Evolutionary conservation across 2,329 filamentous ascomycete species (phyloP), one percentile per base, ranked within the genome.

Genomic region (Penicillium sp.): DNA sequence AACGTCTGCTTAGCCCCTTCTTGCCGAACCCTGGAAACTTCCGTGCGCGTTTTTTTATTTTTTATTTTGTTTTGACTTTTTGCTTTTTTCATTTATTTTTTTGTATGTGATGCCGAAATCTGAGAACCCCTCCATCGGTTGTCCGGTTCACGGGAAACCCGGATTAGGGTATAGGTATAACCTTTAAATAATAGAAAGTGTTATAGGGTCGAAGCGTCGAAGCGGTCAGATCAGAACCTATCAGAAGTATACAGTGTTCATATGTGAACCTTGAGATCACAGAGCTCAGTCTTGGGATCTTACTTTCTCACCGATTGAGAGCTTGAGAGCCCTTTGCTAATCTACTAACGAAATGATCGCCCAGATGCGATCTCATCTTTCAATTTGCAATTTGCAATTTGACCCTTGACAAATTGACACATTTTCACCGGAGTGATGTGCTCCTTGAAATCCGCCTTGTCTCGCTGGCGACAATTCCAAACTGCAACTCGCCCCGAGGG

Each of bases 231-330:
- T 29, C 53, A 57, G 39, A 27, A 58, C 40, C 40, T 61, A 39
- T 41, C 45, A 55, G 19, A 43, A 54, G 46, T 55, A 50, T 50
- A 31, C 15, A 9, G 4, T 36, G 11, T 13, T 50, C 21, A 44
- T 11, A 23, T 19, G 5, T 49, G 36, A 54, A 54, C 52, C 29
- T 50, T 57, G 46, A 48, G 53, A 57, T 58, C 33, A 48, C 44
- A 64, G 39, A 60, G 62, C 62, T 65, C 58, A 65, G 57, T 57
- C 59, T 47, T 56, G 57, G 57, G 41, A 64, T 64, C 58, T 60
- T 57, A 56, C 53, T 58, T 39, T 56, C 49, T 39, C 40, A 53
- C 47, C 50, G 38, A 34, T 50, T 39, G 19, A 23, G 31, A 48
- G 50, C 13, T 44, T 46, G 19, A 16, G 23, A 48, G 53, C 10